Percentiles rank a stretch among this genome's conserved stretches.
Evolutionary conservation across 2,329 filamentous ascomycete genomes (phyloP).

Genomic region (Alternaria hordeiaustralica): DNA sequence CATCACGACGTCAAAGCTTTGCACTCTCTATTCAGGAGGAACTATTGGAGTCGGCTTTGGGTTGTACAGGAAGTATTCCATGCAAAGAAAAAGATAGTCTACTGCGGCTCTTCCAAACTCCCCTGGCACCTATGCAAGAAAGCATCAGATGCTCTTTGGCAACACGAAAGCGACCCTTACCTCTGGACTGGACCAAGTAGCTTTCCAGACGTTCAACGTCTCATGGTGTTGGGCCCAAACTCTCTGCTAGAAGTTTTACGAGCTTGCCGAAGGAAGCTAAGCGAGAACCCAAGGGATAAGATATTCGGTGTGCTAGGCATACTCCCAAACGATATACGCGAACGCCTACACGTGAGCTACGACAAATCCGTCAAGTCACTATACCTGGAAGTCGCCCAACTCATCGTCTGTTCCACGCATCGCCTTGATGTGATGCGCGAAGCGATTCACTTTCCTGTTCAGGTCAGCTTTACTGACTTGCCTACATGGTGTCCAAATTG

Average conservation of each 20-base stretch:
- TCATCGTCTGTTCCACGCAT: background rate
- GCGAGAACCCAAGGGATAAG: background rate
- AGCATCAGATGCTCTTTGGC: background rate
- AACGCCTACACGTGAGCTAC: background rate
- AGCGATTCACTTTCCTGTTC: background rate
- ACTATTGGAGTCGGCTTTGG: background rate
- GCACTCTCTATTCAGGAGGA: rapidly evolving
- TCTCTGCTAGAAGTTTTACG: background rate
- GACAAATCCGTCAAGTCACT: background rate
- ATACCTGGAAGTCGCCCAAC: background rate
- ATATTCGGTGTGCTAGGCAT: background rate
- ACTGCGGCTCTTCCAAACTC: background rate
- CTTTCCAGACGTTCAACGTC: background rate
- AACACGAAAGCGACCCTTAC: background rate
- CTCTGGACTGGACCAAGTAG: background rate
- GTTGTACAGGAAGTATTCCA: background rate
- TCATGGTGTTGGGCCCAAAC: background rate
- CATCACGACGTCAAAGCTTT: background rate
- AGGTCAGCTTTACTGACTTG: background rate
- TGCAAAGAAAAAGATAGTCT: rapidly evolving
- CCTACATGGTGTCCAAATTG: background rate
- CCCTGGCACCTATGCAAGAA: background rate
- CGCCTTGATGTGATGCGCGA: background rate
- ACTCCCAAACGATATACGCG: background rate
- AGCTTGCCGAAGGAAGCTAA: background rate